These are phyloP conservation scores for Alternaria brassicicola DNA, from an alignment of 2,329 filamentous ascomycete genomes.

Conservation along the genomic window DNA sequence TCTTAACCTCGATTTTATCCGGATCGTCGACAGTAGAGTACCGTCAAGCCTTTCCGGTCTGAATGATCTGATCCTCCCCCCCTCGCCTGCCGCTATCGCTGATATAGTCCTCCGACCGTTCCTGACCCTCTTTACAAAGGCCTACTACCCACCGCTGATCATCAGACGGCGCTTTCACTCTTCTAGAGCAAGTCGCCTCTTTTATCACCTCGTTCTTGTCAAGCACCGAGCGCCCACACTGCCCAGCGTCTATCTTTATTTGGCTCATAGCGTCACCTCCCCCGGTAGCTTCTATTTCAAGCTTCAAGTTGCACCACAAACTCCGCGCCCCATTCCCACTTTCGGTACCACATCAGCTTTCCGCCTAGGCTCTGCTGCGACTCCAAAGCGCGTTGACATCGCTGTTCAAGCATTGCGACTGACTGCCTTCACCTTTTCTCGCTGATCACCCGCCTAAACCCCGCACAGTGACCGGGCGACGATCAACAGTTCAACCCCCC, in stretches of 20 bases:
- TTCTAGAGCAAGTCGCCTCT: constrained; percentile 38
- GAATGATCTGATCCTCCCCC: constrained; percentile 47
- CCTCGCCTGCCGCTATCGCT: constrained; percentile 45
- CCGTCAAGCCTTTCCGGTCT: constrained; percentile 48
- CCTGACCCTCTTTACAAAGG: constrained; percentile 45
- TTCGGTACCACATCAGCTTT: constrained; percentile 44
- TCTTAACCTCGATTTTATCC: constrained; percentile 51
- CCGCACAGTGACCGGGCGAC: constrained; percentile 39
- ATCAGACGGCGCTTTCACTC: constrained; percentile 33
- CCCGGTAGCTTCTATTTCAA: constrained; percentile 44
- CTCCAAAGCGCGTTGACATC: constrained; percentile 31
- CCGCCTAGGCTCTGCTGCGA: constrained; percentile 40
- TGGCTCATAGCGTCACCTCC: constrained; percentile 35
- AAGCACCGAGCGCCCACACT: constrained; percentile 25
- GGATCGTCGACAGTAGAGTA: constrained; percentile 48
- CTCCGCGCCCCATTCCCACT: constrained; percentile 42
- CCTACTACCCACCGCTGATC: constrained; percentile 36
- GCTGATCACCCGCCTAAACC: constrained; percentile 44
- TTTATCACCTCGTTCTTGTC: constrained; percentile 31
- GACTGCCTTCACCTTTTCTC: constrained; percentile 25
- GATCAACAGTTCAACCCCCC: constrained; percentile 31
- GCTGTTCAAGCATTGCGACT: constrained; percentile 33
- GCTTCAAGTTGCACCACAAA: constrained; percentile 41
- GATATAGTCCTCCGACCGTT: constrained; percentile 47
- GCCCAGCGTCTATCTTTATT: constrained; percentile 39